Evolutionary conservation across 2,329 filamentous ascomycete genomes (phyloP), one percentile per base, ranked within the genome.

Genomic region (Microdochium bolleyi): DNA sequence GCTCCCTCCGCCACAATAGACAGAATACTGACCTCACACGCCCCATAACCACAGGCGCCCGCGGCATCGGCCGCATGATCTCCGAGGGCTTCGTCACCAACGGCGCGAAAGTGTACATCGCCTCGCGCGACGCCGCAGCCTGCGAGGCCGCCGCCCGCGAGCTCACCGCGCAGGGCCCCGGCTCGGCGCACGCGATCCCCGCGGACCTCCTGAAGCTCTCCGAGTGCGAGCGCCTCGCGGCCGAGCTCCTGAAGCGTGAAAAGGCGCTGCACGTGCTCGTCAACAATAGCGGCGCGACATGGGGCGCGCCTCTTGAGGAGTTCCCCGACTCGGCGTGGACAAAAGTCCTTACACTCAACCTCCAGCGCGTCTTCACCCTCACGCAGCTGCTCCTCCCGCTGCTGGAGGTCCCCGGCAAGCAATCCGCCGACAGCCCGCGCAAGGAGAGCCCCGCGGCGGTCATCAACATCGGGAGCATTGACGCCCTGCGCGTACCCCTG

Each of bases 11-110:
- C 22, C 4, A 21, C 27, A 50, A 30, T 16, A 25, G 49, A 24
- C 30, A 44, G 48, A 34, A 22, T 30, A 52, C 19, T 24, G 34
- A 24, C n/a, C 48, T 41, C 25, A 41, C 34, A 3, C 19, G 22
- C 46, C 10, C 30, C 30, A n/a, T n/a, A n/a, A n/a, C 3, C 49
- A 8, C 52, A 68, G 72, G 77, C 51, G 78, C 75, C 48, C 80
- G 84, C 62, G 83, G 83, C 57, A 80, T 87, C 57, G 84, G 84
- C 16, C 79, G 78, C 54, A 87, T 87, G 83, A 87, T 87, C 57
- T 79, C 80, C 30, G 73, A 82, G 53, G 84, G 82, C 53, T 86
- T 84, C 67, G 74, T 85, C n/a, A 64, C 73, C 53, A 85, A 84
- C 67, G 82, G 83, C 53, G 78, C 78, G 37, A 80, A 73, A 50